Conservation (phyloP, 371 early-diverging fungal species). For the Mucor plumbeus region DNA sequence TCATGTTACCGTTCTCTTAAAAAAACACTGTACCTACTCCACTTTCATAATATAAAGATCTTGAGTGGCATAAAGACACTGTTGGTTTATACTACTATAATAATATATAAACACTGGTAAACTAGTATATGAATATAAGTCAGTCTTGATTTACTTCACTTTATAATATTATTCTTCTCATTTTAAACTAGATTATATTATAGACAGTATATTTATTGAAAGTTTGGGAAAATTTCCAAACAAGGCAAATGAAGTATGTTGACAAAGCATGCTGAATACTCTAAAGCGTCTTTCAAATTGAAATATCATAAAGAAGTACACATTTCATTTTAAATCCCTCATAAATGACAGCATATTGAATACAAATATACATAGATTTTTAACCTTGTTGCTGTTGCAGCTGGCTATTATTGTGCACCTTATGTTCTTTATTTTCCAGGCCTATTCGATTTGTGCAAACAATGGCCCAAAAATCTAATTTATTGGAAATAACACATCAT, state of each 20-base stretch:
- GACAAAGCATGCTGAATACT: constrained; percentile 16
- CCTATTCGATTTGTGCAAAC: constrained; percentile 23
- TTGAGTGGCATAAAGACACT: constrained; percentile 23
- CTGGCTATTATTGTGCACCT: constrained; percentile 62
- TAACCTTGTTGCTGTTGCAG: constrained; percentile 66
- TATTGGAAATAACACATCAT: constrained; percentile 61
- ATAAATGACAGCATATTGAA: no score
- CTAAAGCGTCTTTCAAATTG: background rate
- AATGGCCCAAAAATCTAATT: constrained; percentile 29
- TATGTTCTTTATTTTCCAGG: constrained; percentile 59
- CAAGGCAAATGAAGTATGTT: constrained; percentile 24
- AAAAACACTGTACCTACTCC: constrained; percentile 38
- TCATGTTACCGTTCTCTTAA: constrained; percentile 31
- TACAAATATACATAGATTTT: constrained; percentile 2
- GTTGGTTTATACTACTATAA: constrained; percentile 14
- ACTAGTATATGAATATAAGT: constrained; percentile 11
- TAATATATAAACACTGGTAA: background rate
- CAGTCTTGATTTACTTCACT: constrained; percentile 39
- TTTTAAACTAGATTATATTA: constrained; percentile 31
- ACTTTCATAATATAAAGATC: constrained; percentile 25
- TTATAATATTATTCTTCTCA: constrained; percentile 33
- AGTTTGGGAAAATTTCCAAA: constrained; percentile 23
- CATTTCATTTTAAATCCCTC: background rate
- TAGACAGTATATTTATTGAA: constrained; percentile 40
- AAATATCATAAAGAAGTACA: constrained; percentile 29